Evolutionary conservation across 2,329 filamentous ascomycete genomes (phyloP), one percentile per base, ranked within the genome.

Genomic region (Fusarium proliferatum): DNA sequence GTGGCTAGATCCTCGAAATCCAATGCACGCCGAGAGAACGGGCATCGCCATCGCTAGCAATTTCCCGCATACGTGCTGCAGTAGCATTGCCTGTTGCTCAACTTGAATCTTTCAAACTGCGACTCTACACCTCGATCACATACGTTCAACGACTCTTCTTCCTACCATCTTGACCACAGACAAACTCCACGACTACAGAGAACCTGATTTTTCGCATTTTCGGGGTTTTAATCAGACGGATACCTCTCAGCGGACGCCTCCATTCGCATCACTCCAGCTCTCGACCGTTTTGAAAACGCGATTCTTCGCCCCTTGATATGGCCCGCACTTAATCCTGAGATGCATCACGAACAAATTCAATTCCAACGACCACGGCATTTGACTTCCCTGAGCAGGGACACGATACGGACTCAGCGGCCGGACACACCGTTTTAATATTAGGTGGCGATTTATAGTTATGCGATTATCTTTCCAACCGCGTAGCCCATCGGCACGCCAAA

Each of bases 391-490:
- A 55, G 42, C 62, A 58, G 43, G 56, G 51, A 61, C 41, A 64
- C 57, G 23, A 51, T 39, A 34, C 64, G 33, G 48, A 23, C 33
- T 36, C 45, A 34, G 61, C 49, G 36, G 49, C 67, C 23, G 64
- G 49, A 64, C 51, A 64, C 67, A 26, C 39, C 53, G 39, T 49
- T 65, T 72, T 58, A 53, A 69, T 63, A 66, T 56, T 58, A 61
- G 66, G 61, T 71, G 67, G 74, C 49, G 75, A 71, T 73, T 72
- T 59, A 74, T 75, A 76, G 82, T 79, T 78, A 90, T 89, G 88
- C 85, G 85, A 83, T 82, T 85, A 80, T 80, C 83, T 76, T 82
- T 82, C 70, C 79, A 81, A 78, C 81, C 81, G 81, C 83, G 84
- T 81, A 80, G 79, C 68, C 68, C 71, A 74, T 82, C 82, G 78